Base-by-base conservation (phyloP, 2,329 filamentous ascomycete species). In the Pochonia chlamydosporia region DNA sequence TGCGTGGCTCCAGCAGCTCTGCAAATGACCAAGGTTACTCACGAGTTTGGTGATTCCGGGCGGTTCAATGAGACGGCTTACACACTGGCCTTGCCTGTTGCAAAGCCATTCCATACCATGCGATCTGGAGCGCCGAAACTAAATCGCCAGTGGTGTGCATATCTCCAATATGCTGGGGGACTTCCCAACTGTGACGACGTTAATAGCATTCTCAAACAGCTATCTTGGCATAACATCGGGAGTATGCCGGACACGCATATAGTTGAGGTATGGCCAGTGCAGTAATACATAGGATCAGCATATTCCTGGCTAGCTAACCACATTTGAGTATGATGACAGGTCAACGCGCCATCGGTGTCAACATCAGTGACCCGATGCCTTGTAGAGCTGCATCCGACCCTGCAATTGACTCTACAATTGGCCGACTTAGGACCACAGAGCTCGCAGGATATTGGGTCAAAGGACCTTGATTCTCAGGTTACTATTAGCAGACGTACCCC, bases 101-200 rank as follows among this genome's bases (percentile, higher is more conserved):
- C 35, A 18, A 23, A 16, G 11, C 11, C 44, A 1, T 50, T 50
- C 16, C 18, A 4, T n/a, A 18, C 11, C 9, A 35, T 33, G 3
- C 33, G 21, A 3, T 21, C 33, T 11, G 21, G 40, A 16, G 20
- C 4, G 14, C 35, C 40, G 14, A 30, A 43, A 20, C 35, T 50
- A 4, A 6, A 26, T 21, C 44, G 48, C 9, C 44, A 50, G 35
- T 50, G 40, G 44, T n/a, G 21, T 18, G 48, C 48, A 11, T 50
- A 30, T 37, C 40, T 39, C 3, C 44, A 35, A 6, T 18, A 44
- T 24, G 44, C 44, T 11, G 40, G 18, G 9, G 48, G 39, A 4
- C 18, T 49, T 4, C 20, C 28, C 23, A 30, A 16, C 3, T 37
- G 39, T 7, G 31, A 43, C 11, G 47, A 30, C 14, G 14, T 47